A percentile compares a stretch with the other conserved stretches of the same genome.
Conservation (phyloP, 306 rosid species). For the Crotalaria pallida region DNA sequence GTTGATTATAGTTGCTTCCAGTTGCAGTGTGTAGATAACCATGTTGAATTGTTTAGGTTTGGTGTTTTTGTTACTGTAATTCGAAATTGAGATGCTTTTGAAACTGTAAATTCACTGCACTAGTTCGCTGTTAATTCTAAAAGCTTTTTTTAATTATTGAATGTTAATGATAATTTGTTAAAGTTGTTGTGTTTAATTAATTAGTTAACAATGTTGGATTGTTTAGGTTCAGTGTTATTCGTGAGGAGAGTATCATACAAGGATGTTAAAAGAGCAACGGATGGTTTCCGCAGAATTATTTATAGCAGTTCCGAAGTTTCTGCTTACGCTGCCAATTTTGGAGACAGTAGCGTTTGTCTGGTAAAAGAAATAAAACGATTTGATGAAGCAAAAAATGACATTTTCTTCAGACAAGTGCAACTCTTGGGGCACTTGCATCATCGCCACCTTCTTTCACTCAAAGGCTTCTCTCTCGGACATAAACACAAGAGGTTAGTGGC, state of each 20-base stretch:
- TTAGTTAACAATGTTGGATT: constrained; percentile 10
- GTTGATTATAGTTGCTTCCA: too few relatives aligned
- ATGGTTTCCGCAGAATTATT: constrained; percentile 56
- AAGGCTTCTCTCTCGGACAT: constrained; percentile 58
- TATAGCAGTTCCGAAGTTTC: constrained; percentile 52
- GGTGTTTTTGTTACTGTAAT: too few relatives aligned
- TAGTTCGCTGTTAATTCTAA: neutral
- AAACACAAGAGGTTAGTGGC: constrained; percentile 57
- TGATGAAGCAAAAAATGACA: constrained; percentile 33
- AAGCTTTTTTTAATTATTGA: neutral
- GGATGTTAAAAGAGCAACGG: constrained; percentile 70
- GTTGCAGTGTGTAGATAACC: too few relatives aligned
- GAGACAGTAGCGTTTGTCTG: constrained; percentile 56
- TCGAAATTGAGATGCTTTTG: too few relatives aligned
- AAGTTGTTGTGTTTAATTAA: neutral
- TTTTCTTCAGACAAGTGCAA: constrained; percentile 64
- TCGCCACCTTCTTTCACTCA: constrained; percentile 83
- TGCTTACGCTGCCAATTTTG: constrained; percentile 70
- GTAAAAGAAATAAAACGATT: constrained; percentile 61
- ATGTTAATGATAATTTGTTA: neutral
- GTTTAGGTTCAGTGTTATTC: constrained; percentile 49
- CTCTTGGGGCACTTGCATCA: constrained; percentile 84
- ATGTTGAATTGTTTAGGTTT: too few relatives aligned
- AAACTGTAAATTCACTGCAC: neutral
- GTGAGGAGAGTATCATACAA: constrained; percentile 61